A percentile compares a stretch with the other conserved stretches of the same genome.
phyloP scores from a whole-genome alignment of 352 stramenopile genomes.

The Phytophthora parvispora region DNA sequence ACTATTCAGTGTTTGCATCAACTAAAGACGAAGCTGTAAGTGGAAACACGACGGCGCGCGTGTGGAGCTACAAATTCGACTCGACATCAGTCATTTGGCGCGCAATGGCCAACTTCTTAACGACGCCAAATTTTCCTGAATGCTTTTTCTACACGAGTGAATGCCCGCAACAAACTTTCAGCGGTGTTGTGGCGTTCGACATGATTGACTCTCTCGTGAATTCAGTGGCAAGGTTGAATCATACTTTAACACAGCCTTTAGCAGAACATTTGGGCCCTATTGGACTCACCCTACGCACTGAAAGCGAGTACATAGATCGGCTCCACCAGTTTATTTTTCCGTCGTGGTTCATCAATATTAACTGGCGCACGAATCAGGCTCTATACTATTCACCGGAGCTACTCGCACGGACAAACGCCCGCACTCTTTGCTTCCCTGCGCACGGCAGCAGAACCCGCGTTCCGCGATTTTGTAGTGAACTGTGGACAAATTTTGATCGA shows the following conservation, averaged over 20 bases:
- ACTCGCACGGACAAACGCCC: slow-evolving; percentile 1
- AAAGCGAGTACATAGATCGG: slow-evolving; percentile 47
- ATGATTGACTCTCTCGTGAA: slow-evolving; percentile 49
- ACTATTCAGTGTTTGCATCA: slow-evolving; percentile 37
- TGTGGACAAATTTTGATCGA: slow-evolving; percentile 35
- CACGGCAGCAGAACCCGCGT: not conserved
- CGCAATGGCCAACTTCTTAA: slow-evolving; percentile 32
- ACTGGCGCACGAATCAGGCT: slow-evolving; percentile 46
- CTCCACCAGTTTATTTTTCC: slow-evolving; percentile 54
- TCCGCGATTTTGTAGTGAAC: slow-evolving; percentile 28
- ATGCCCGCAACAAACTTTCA: slow-evolving; percentile 21
- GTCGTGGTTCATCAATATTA: slow-evolving; percentile 35
- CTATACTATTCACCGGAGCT: slow-evolving; percentile 39
- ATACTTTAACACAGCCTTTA: not conserved
- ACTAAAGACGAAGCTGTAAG: slow-evolving; percentile 23
- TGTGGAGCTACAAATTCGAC: slow-evolving; percentile 56
- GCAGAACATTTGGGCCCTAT: not conserved
- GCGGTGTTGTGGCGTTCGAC: slow-evolving; percentile 27
- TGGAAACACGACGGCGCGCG: slow-evolving; percentile 6
- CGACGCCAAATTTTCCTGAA: slow-evolving; percentile 22
- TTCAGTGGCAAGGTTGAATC: slow-evolving; percentile 2
- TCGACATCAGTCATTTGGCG: slow-evolving; percentile 43
- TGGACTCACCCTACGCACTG: slow-evolving; percentile 18
- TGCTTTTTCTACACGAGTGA: slow-evolving; percentile 40
- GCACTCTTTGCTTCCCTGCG: slow-evolving; percentile 30